phyloP scores from a whole-genome alignment of 192 early-diverging fungal species.

The Phycomyces nitens region DNA sequence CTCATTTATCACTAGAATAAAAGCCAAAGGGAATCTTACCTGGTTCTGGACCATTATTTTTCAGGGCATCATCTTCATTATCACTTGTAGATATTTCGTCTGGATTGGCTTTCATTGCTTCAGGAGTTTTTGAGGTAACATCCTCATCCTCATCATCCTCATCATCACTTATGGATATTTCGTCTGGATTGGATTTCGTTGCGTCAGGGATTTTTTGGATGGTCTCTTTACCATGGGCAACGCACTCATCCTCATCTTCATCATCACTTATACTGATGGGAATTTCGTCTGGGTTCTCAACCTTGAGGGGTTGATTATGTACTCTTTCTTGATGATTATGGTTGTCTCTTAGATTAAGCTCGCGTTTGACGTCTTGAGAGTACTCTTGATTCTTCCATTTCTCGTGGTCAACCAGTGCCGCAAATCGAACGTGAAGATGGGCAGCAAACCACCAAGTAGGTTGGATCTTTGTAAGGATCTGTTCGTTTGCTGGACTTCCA shows the following conservation, averaged over 20 bases:
- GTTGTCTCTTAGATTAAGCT: constrained; percentile 16
- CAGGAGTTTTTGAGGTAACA: constrained; percentile 5
- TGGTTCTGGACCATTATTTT: too few relatives aligned
- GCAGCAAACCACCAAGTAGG: constrained; percentile 94
- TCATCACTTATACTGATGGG: constrained; percentile 42
- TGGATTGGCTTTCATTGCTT: too few relatives aligned
- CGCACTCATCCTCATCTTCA: neutral
- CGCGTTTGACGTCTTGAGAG: constrained; percentile 12
- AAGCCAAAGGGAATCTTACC: too few relatives aligned
- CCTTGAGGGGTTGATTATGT: neutral
- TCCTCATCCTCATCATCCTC: neutral
- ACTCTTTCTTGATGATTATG: constrained; percentile 1
- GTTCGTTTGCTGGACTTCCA: constrained; percentile 70
- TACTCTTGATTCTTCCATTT: constrained; percentile 24
- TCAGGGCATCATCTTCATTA: too few relatives aligned
- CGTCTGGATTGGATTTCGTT: constrained; percentile 51
- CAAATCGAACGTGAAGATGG: constrained; percentile 91
- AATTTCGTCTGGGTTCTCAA: constrained; percentile 53
- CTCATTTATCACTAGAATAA: too few relatives aligned
- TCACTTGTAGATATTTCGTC: too few relatives aligned
- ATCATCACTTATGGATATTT: constrained; percentile 46
- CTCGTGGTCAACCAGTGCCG: constrained; percentile 61
- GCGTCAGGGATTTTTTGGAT: too few relatives aligned
- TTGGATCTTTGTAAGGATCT: constrained; percentile 68
- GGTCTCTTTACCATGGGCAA: neutral